Evolutionary conservation across 148 eudicot genomes (phyloP), one percentile per base, ranked within the genome.

Genomic region (Amaranthus cruentus): DNA sequence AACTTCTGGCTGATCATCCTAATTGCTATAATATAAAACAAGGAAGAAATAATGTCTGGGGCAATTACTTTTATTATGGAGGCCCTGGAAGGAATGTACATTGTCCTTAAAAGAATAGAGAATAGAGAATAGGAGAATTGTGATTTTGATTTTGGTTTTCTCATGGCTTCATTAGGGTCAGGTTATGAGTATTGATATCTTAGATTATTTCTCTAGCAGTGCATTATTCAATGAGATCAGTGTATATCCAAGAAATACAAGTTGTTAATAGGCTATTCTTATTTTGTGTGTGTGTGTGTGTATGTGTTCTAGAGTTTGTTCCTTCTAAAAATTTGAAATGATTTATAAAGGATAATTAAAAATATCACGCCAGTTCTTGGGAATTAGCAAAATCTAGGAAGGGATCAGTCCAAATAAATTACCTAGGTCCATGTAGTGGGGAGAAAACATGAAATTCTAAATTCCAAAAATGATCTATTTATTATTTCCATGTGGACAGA

Each of bases 1-100:
- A 78, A 43, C 86, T 92, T 4, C 84, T 88, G 71, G 97, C 99
- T 70, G 99, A 96, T 85, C 97, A 96, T 87, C 94, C 97, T 4
- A 87, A 71, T 75, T 96, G 99, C 65, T 96, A 96, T 73, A 85
- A 90, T 53, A 96, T 96, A 13, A 86, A 79, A 74, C 89, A 90
- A 47, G 97, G 94, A 6, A 96, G 72, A 79, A 96, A 89, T 65
- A 84, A 82, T 81, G 90, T 74, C 8, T 96, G 97, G 99, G 99
- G 99, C 7, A 76, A 87, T 79, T 90, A 92, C 80, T 83, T 95
- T 66, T 96, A 96, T 66, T 96, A 90, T 84, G 99, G 99, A 76
- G 99, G 99, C 15, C 97, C 99, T 42, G 99, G 99, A 51, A 90
- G 87, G 67, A 96, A 90, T 74, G 75, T 75, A 49, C 85, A 82